Conservation (phyloP, 2,329 filamentous ascomycete species). For the Aspergillus novofumigatus region DNA sequence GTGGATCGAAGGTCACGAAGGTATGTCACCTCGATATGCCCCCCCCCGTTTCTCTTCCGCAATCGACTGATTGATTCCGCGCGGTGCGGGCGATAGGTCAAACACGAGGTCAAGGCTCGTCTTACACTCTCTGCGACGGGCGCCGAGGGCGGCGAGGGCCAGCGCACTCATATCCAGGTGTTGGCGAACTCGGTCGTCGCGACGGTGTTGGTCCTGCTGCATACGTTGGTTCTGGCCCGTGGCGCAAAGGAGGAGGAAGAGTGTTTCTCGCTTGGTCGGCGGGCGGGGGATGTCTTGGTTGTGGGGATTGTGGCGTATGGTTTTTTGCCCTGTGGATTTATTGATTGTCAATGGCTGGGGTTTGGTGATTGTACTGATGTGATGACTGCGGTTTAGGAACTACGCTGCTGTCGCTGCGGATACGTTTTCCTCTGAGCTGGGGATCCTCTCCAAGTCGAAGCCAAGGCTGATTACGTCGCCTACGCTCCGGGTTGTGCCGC, state of each 20-base stretch:
- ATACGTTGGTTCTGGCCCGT: constrained; percentile 42
- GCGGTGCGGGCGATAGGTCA: constrained; percentile 54
- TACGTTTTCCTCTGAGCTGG: constrained; percentile 92
- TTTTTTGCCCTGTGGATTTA: neutral
- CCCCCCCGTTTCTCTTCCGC: neutral
- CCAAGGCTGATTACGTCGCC: constrained; percentile 84
- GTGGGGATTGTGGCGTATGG: constrained; percentile 41
- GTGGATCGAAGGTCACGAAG: constrained; percentile 79
- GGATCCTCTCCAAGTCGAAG: constrained; percentile 71
- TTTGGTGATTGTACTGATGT: neutral
- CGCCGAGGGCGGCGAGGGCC: constrained; percentile 68
- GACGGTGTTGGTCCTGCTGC: constrained; percentile 57
- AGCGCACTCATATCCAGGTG: constrained; percentile 82
- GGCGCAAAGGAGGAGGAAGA: constrained; percentile 5
- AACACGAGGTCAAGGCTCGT: constrained; percentile 77
- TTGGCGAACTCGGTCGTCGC: constrained; percentile 82
- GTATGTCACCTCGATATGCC: constrained; percentile 39
- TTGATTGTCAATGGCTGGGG: no score
- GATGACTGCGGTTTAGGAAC: constrained; percentile 48
- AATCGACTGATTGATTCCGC: neutral
- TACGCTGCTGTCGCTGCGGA: constrained; percentile 91
- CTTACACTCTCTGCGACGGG: constrained; percentile 76
- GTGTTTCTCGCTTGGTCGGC: constrained; percentile 39
- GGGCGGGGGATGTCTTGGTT: constrained; percentile 34
- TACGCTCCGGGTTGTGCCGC: constrained; percentile 71